Conservation (phyloP, 1,139 yeast genomes). For the Suhomyces anneliseae region DNA sequence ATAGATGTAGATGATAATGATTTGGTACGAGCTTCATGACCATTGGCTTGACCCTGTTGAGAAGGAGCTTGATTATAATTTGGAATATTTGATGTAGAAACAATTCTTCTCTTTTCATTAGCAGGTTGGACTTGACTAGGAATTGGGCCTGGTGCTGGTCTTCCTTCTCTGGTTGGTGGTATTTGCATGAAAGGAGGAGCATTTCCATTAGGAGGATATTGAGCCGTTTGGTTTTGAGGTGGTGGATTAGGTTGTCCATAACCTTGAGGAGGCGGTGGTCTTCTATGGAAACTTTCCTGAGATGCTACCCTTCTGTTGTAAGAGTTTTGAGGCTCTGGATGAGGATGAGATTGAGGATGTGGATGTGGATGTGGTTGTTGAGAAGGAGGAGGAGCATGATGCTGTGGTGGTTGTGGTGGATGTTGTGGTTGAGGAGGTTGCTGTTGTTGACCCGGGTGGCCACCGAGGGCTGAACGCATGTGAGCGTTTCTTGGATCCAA, state of each 20-base stretch:
- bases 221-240: not conserved
- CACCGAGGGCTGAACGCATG: not conserved
- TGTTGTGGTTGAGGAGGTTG: not conserved
- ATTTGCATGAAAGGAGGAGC: conserved; percentile 2
- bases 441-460: not conserved
- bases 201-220: not conserved
- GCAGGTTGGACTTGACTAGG: conserved; percentile 1
- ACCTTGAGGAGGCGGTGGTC: not conserved
- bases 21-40: conserved; percentile 15
- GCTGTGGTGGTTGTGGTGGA: too few species aligned
- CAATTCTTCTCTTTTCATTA: conserved; percentile 14
- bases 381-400: not conserved
- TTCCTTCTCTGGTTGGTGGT: not conserved
- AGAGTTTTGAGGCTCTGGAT: not conserved
- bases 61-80: not conserved
- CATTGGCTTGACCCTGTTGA: not conserved
- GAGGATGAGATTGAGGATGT: not conserved
- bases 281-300: conserved; percentile 1
- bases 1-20: conserved; percentile 17
- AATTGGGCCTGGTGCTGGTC: conserved; percentile 1
- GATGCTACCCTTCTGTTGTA: conserved; percentile 1
- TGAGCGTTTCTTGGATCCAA: not conserved
- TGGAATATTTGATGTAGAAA: conserved; percentile 17
- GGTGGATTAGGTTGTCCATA: not conserved
- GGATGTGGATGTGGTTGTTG: not conserved